Conservation (phyloP, 805 yeast genomes). For the Metschnikowia santaceciliae region DNA sequence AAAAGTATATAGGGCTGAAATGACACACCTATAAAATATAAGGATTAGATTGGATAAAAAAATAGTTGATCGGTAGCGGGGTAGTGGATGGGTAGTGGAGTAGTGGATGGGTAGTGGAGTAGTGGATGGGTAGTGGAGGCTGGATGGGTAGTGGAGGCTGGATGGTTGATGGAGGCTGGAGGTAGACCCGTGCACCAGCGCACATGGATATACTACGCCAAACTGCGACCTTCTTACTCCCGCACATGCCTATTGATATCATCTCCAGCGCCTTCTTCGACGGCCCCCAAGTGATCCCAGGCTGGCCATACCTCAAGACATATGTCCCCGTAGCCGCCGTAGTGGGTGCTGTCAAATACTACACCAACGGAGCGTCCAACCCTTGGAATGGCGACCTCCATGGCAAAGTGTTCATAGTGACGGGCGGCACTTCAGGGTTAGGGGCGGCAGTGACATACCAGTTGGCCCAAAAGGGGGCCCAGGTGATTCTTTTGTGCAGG, state of each 20-base stretch:
- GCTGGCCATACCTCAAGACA: conserved; percentile 54
- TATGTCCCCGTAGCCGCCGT: conserved; percentile 51
- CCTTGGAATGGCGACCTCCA: conserved; percentile 93
- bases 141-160: too few species aligned
- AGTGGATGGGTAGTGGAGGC: too few species aligned
- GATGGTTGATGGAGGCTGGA: too few species aligned
- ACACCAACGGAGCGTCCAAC: conserved; percentile 74
- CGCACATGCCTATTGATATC: conserved; percentile 83
- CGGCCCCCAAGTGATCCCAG: conserved; percentile 75
- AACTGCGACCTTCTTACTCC: not conserved
- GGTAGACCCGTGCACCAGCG: not conserved
- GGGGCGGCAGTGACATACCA: conserved; percentile 76
- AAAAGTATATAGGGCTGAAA: too few species aligned
- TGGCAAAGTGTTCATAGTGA: conserved; percentile 76
- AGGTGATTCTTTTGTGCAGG: conserved; percentile 68
- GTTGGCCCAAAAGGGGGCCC: conserved; percentile 81
- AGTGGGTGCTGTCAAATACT: conserved; percentile 53
- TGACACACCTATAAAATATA: too few species aligned
- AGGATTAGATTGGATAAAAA: too few species aligned
- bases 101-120: too few species aligned
- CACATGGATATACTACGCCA: not conserved
- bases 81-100: too few species aligned
- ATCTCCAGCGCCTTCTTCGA: conserved; percentile 63
- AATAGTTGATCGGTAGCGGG: too few species aligned
- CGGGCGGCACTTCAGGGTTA: conserved; percentile 94